Percentiles rank a stretch among this genome's conserved stretches.
Conservation (phyloP, 1,284 basidiomycete genomes). For the Peniophora sp. region DNA sequence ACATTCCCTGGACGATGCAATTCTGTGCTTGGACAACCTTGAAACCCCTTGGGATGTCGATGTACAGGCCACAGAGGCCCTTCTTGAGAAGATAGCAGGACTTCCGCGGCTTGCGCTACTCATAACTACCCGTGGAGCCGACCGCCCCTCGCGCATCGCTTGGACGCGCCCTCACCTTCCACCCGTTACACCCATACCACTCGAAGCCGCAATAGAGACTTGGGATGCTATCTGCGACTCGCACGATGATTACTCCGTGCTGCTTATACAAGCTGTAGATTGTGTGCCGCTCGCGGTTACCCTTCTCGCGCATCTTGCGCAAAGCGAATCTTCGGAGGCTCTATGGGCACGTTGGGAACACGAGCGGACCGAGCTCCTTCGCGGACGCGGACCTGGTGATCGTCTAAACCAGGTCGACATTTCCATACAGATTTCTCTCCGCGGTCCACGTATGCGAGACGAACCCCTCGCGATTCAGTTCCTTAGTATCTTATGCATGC, state of each 20-base stretch:
- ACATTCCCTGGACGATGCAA: not conserved
- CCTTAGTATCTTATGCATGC: not conserved
- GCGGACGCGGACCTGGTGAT: no score
- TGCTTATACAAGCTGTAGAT: slow-evolving; percentile 4
- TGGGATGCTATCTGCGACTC: slow-evolving; percentile 4
- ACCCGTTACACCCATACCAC: slow-evolving; percentile 1
- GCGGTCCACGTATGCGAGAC: not conserved
- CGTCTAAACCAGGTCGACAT: not conserved
- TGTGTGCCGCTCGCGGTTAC: slow-evolving; percentile 8
- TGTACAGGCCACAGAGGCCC: slow-evolving; percentile 2
- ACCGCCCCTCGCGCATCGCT: slow-evolving; percentile 1
- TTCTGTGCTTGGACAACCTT: slow-evolving; percentile 24
- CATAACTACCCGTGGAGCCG: slow-evolving; percentile 5
- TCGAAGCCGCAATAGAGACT: slow-evolving; percentile 3
- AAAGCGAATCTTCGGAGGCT: slow-evolving; percentile 1
- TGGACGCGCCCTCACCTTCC: slow-evolving; percentile 6
- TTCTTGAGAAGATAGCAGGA: slow-evolving; percentile 4
- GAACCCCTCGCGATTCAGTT: not conserved
- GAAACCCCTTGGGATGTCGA: slow-evolving; percentile 23
- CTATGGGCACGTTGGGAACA: not conserved
- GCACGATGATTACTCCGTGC: slow-evolving; percentile 1
- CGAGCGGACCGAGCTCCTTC: not conserved
- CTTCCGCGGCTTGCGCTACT: not conserved
- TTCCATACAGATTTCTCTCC: not conserved
- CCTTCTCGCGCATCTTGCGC: slow-evolving; percentile 8